Percentiles rank a stretch among this genome's conserved stretches.
Evolutionary conservation across 1,284 basidiomycete species (phyloP).

Genomic region (Malassezia brasiliensis): DNA sequence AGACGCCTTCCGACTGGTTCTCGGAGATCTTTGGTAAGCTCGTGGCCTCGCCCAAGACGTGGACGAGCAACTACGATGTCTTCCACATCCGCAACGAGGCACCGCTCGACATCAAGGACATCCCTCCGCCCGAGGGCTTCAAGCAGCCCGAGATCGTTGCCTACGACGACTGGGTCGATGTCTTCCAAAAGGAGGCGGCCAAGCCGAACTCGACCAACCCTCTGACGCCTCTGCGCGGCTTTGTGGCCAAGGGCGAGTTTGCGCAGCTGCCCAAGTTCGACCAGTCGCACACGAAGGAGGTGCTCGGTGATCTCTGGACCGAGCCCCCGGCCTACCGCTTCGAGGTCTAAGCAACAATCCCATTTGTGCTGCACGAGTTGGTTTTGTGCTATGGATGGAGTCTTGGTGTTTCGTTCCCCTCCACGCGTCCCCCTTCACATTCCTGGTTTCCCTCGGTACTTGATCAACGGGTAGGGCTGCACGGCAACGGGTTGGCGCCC

Average conservation of each 20-base stretch:
- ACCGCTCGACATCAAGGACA: background rate
- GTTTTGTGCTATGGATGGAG: too few relatives aligned
- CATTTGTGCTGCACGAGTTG: too few relatives aligned
- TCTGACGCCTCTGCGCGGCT: slow-evolving; percentile 12
- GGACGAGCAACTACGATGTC: slow-evolving; percentile 4
- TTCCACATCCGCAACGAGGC: slow-evolving; percentile 17
- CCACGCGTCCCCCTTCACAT: too few relatives aligned
- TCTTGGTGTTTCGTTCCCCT: too few relatives aligned
- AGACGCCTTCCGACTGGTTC: slow-evolving; percentile 19
- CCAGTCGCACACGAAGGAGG: slow-evolving; percentile 6
- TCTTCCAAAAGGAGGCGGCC: slow-evolving; percentile 11
- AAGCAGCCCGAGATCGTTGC: slow-evolving; percentile 3
- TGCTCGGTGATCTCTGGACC: slow-evolving; percentile 9
- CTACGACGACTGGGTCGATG: slow-evolving; percentile 15
- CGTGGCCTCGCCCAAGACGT: slow-evolving; percentile 11
- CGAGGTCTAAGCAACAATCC: background rate
- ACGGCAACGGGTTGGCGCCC: slow-evolving; percentile 5
- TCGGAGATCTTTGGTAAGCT: slow-evolving; percentile 17
- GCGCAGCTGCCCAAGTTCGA: slow-evolving; percentile 18
- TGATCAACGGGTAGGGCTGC: background rate
- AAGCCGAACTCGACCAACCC: slow-evolving; percentile 16
- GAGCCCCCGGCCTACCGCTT: slow-evolving; percentile 13
- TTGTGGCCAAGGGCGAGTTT: slow-evolving; percentile 15
- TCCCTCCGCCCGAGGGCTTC: background rate
- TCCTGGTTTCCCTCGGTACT: background rate